phyloP scores from a whole-genome alignment of 192 early-diverging fungal species.

The Podila epigama region DNA sequence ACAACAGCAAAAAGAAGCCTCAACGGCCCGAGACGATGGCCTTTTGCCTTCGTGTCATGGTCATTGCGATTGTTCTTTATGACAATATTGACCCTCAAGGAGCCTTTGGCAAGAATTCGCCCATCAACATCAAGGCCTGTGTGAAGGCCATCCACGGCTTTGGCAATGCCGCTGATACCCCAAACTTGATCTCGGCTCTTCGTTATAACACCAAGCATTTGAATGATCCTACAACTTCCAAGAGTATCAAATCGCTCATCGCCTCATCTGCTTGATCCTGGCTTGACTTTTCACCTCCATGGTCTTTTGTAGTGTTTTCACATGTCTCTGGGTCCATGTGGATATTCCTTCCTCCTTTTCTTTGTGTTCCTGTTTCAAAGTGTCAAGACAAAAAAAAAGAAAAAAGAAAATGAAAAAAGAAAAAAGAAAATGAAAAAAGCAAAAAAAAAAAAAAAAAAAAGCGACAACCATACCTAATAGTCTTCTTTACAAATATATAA shows the following conservation, averaged over 20 bases:
- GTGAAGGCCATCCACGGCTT: conserved; percentile 69
- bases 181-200: conserved; percentile 76
- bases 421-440: no score
- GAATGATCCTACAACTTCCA: conserved; percentile 81
- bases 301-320: no score
- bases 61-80: conserved; percentile 87
- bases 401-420: no score
- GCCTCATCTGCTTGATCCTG: conserved; percentile 23
- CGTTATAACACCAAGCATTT: conserved; percentile 82
- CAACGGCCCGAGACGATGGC: conserved; percentile 67
- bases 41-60: conserved; percentile 89
- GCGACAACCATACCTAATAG: no score
- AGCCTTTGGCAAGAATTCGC: conserved; percentile 76
- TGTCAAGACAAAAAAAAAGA: no score
- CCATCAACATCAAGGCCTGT: conserved; percentile 76
- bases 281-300: not conserved
- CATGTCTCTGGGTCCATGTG: no score
- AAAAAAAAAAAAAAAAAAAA: no score
- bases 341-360: no score
- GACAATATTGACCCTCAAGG: conserved; percentile 88
- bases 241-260: conserved; percentile 64
- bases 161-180: conserved; percentile 58
- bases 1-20: conserved; percentile 67
- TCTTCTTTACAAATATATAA: no score
- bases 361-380: no score